Evolutionary conservation across 768 basidiomycete species (phyloP), one percentile per base, ranked within the genome.

Genomic region (Phanerochaete carnosa): DNA sequence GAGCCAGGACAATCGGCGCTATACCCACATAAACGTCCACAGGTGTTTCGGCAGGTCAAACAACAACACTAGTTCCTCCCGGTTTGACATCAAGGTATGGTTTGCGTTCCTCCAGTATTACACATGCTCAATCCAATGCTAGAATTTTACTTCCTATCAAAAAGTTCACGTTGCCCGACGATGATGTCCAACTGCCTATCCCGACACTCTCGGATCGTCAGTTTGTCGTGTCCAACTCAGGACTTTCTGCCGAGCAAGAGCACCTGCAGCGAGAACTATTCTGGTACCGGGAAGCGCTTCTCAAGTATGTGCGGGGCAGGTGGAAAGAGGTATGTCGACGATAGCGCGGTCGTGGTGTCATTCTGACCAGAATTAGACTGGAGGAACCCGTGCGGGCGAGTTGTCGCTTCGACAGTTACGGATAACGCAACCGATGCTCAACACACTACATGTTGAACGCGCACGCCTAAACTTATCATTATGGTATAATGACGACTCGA

Each of bases 211-310:
- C 92, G 15, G 88, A 94, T 62, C 82, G 94, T 28, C 97, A 99
- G 70, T 98, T 95, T 71, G 86, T 98, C 19, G 89, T 97, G 0
- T 81, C 88, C 26, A 90, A 91, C 65, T 84, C 88, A 4, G 82
- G 77, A 52, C 74, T 91, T 60, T 82, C 87, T 0, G 70, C 74
- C 12, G 75, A 73, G 47, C 88, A 92, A 64, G 82, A 89, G 62
- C 78, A 77, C 45, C 69, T 78, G 11, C 89, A 94, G 69, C 80
- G 86, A 39, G 91, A 94, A 69, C 70, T 95, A 16, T 99, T 98
- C 76, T 99, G 97, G 97, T 96, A 97, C 71, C 81, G 95, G 35
- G 95, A 99, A 72, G 86, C 89, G 63, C 75, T 99, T 11, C 83
- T 98, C 67, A 83, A 83, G 49, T 74, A 76, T 53, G 70, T 98